phyloP scores from a whole-genome alignment of 1,284 basidiomycete species.

The Puccinia brachypodii region DNA sequence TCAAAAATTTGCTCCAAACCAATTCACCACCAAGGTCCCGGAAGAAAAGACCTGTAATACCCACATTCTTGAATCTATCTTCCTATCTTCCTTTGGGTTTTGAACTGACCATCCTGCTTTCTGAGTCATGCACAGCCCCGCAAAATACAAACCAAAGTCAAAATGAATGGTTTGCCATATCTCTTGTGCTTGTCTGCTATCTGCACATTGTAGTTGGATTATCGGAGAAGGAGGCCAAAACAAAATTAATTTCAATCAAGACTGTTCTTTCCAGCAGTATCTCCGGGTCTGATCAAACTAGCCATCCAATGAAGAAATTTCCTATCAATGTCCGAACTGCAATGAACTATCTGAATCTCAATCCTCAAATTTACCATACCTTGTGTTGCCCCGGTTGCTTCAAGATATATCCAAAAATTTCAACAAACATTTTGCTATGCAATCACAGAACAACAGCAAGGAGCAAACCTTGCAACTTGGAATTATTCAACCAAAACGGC shows the following conservation, averaged over 20 bases:
- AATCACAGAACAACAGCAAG: not conserved
- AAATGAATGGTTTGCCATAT: not conserved
- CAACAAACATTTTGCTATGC: not conserved
- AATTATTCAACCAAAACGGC: not conserved
- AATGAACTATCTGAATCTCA: not conserved
- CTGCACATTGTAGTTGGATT: not conserved
- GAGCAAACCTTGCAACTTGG: not conserved
- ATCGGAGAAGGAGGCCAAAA: conserved; percentile 1
- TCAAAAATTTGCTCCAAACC: not conserved
- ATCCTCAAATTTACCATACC: not conserved
- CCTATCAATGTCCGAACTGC: not conserved
- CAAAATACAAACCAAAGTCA: not conserved
- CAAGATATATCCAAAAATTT: not conserved
- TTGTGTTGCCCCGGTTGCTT: not conserved
- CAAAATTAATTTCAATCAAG: not conserved
- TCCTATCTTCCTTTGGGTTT: not conserved
- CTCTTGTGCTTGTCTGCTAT: not conserved
- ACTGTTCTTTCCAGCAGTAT: not conserved
- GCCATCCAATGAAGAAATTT: not conserved
- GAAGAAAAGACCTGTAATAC: not conserved
- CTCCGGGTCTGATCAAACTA: not conserved
- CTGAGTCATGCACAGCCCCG: not conserved
- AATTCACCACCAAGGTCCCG: not conserved
- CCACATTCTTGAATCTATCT: not conserved
- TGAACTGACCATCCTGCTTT: not conserved